Percentiles rank a stretch among this genome's conserved stretches.
Conservation (phyloP, 2,329 filamentous ascomycete species). For the Tolypocladium album region DNA sequence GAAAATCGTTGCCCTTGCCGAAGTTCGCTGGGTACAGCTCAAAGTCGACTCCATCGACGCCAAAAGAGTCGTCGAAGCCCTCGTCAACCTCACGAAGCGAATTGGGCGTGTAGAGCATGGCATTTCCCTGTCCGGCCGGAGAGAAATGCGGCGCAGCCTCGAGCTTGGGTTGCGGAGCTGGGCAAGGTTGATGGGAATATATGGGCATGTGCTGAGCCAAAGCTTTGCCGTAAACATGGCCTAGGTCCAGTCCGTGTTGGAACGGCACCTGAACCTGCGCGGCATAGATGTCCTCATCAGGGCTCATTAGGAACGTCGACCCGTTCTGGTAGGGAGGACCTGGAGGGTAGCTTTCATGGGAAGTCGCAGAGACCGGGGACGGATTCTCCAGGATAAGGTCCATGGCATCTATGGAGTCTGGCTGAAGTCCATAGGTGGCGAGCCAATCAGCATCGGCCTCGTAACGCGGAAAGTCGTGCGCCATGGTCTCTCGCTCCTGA, state of each 20-base stretch:
- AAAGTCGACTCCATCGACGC: constrained; percentile 48
- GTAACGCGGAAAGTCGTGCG: constrained; percentile 39
- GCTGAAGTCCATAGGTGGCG: constrained; percentile 18
- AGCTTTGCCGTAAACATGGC: constrained; percentile 32
- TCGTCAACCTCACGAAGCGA: constrained; percentile 55
- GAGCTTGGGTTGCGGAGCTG: constrained; percentile 8
- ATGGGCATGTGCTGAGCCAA: constrained; percentile 30
- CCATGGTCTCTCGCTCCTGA: constrained; percentile 28
- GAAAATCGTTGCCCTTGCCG: constrained; percentile 29
- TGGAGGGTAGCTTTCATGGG: constrained; percentile 40
- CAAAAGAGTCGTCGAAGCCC: constrained; percentile 45
- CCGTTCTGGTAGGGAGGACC: constrained; percentile 43
- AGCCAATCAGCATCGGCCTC: constrained; percentile 35
- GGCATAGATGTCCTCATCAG: constrained; percentile 51
- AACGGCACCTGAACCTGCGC: constrained; percentile 46
- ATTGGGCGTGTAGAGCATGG: constrained; percentile 58
- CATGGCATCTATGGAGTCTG: constrained; percentile 27
- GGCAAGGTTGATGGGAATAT: constrained; percentile 15
- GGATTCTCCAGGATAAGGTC: constrained; percentile 26
- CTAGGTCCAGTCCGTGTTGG: constrained; percentile 24
- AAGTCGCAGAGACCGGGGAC: constrained; percentile 25
- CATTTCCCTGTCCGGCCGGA: constrained; percentile 54
- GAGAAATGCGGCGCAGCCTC: constrained; percentile 46
- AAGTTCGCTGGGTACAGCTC: constrained; percentile 43
- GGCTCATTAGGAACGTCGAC: constrained; percentile 46